phyloP scores from a whole-genome alignment of 2,329 filamentous ascomycete species.

The Myriangium duriaei region DNA sequence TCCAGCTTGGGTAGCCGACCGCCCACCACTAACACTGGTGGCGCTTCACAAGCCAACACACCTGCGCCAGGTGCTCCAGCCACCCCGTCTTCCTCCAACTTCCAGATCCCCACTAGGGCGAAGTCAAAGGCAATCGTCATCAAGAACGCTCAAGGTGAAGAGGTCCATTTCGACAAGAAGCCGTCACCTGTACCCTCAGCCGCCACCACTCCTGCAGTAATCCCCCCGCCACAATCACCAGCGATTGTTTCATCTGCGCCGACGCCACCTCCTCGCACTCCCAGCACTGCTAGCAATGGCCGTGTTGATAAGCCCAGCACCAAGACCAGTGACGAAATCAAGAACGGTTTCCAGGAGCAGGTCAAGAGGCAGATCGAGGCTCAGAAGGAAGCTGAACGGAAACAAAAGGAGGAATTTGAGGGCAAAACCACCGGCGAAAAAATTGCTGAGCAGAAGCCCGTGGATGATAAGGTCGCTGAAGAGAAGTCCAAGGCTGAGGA shows the following conservation, averaged over 20 bases:
- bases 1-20: conserved; percentile 48
- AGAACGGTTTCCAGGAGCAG: conserved; percentile 51
- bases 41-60: conserved; percentile 13
- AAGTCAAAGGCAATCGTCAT: conserved; percentile 71
- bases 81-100: conserved; percentile 40
- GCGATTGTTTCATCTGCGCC: conserved; percentile 66
- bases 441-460: conserved; percentile 10
- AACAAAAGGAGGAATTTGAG: conserved; percentile 27
- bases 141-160: conserved; percentile 70
- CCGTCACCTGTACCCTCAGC: conserved; percentile 30
- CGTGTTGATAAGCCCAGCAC: conserved; percentile 57
- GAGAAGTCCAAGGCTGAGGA: conserved; percentile 31
- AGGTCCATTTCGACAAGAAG: conserved; percentile 48
- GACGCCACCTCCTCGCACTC: conserved; percentile 56
- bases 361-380: conserved; percentile 42
- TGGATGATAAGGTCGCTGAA: conserved; percentile 22
- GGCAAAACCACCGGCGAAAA: conserved; percentile 10
- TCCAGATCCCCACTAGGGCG: conserved; percentile 47
- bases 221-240: conserved; percentile 42
- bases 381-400: conserved; percentile 20
- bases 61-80: conserved; percentile 35
- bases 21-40: conserved; percentile 16
- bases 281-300: conserved; percentile 51
- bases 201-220: conserved; percentile 38
- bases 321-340: conserved; percentile 61